Evolutionary conservation across 345 rosid species (phyloP).

Genomic region (Cardiospermum halicacabum): DNA sequence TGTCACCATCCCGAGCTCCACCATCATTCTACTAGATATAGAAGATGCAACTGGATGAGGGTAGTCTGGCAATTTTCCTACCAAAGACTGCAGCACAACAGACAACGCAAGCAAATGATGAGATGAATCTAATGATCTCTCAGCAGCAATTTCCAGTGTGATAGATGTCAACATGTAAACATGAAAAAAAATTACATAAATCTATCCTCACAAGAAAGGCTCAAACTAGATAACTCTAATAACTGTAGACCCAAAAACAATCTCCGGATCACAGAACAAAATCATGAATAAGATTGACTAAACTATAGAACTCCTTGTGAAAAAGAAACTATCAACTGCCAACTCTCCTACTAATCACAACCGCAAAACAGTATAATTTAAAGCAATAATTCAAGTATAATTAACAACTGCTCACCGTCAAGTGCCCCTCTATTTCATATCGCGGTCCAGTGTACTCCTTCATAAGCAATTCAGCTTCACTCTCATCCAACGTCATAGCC

Average conservation of each 20-base stretch:
- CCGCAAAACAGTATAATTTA: not conserved
- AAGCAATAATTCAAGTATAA: slow-evolving; percentile 15
- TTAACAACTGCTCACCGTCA: slow-evolving; percentile 50
- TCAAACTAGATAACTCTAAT: not conserved
- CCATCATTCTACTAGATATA: slow-evolving; percentile 93
- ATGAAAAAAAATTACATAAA: not conserved
- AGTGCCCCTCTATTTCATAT: slow-evolving; percentile 68
- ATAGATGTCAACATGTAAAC: not conserved
- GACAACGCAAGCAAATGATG: slow-evolving; percentile 10
- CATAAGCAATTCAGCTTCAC: slow-evolving; percentile 56
- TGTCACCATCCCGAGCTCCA: slow-evolving; percentile 88
- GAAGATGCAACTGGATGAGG: slow-evolving; percentile 90
- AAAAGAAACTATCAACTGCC: not conserved
- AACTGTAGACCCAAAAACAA: not conserved
- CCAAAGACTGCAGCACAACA: slow-evolving; percentile 58
- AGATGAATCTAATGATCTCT: slow-evolving; percentile 1
- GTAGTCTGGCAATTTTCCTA: slow-evolving; percentile 63
- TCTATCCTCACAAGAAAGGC: not conserved
- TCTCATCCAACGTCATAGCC: slow-evolving; percentile 62
- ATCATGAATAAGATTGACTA: not conserved
- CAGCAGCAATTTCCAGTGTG: not conserved
- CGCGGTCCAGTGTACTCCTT: slow-evolving; percentile 65
- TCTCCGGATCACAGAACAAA: not conserved
- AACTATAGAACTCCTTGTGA: not conserved
- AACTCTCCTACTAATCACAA: not conserved